These are phyloP conservation scores for Sporothrix dimorphospora DNA, from an alignment of 2,329 filamentous ascomycete species.

Conservation along the genomic window DNA sequence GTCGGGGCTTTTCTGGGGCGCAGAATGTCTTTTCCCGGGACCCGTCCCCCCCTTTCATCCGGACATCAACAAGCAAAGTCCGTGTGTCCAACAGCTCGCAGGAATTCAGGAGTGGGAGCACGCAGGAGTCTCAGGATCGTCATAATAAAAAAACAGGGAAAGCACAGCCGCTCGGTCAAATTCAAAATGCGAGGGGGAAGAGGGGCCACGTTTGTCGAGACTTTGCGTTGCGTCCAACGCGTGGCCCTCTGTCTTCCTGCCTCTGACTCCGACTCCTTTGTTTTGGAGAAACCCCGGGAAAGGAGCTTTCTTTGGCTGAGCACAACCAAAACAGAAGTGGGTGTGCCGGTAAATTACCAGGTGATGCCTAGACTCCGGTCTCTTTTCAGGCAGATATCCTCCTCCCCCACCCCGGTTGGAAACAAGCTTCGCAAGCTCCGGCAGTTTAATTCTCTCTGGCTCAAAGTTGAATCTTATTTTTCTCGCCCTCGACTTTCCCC, in stretches of 20 bases:
- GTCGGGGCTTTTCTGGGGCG: neutral
- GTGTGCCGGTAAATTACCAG: neutral
- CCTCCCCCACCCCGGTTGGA: neutral
- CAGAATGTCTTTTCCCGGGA: neutral
- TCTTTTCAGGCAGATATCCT: constrained; percentile 4
- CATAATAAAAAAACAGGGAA: neutral
- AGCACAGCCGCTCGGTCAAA: constrained; percentile 12
- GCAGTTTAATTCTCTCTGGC: neutral
- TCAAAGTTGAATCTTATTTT: constrained; percentile 3
- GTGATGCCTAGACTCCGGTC: constrained; percentile 7
- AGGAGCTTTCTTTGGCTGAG: neutral
- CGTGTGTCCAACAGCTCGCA: neutral
- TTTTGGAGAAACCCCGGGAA: neutral
- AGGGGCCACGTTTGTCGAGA: neutral
- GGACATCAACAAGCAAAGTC: constrained; percentile 6
- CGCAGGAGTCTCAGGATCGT: neutral
- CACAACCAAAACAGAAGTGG: neutral
- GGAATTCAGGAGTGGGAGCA: neutral
- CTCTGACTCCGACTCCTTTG: neutral
- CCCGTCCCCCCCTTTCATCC: neutral
- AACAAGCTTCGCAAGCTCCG: constrained; percentile 15
- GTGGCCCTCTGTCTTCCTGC: neutral
- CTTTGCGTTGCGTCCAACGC: neutral
- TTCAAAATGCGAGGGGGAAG: neutral
- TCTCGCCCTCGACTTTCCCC: neutral